These are phyloP conservation scores for Trichocomaceae sp. DNA, from an alignment of 2,329 filamentous ascomycete genomes.

Conservation along the genomic window DNA sequence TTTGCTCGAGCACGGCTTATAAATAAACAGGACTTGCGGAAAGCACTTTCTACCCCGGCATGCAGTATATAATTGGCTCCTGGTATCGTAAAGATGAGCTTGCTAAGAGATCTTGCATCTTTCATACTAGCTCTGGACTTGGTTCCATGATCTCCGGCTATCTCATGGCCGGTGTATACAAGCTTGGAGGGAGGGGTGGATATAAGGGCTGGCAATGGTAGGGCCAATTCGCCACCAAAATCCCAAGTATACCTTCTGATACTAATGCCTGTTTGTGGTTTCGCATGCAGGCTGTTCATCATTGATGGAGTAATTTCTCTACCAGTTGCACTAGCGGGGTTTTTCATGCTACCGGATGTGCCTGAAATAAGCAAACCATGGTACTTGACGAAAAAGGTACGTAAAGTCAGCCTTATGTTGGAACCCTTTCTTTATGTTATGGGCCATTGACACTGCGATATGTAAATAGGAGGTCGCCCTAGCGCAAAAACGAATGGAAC, in stretches of 20 bases:
- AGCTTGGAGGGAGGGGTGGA: conserved; percentile 43
- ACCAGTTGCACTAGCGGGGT: conserved; percentile 46
- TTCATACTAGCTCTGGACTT: conserved; percentile 44
- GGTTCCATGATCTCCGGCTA: conserved; percentile 45
- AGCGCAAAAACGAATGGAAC: conserved; percentile 46
- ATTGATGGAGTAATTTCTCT: conserved; percentile 50
- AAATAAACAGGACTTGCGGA: conserved; percentile 10
- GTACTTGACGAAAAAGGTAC: conserved; percentile 39
- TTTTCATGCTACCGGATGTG: conserved; percentile 45
- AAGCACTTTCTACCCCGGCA: conserved; percentile 46
- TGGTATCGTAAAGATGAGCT: conserved; percentile 49
- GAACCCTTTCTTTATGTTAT: not conserved
- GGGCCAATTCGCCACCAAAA: not conserved
- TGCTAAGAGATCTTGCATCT: conserved; percentile 48
- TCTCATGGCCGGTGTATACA: conserved; percentile 49
- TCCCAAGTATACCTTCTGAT: not conserved
- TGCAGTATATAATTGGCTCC: conserved; percentile 47
- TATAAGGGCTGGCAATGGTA: conserved; percentile 50
- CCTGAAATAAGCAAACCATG: conserved; percentile 47
- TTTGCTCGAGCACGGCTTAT: not conserved
- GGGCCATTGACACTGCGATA: too few species aligned
- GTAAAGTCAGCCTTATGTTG: not conserved
- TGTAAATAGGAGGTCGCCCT: conserved; percentile 41
- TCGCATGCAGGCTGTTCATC: conserved; percentile 41
- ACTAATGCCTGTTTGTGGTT: not conserved